Evolutionary conservation across 108 stramenopile species (phyloP), one percentile per base, ranked within the genome.

Genomic region (Thalassiosira profunda): DNA sequence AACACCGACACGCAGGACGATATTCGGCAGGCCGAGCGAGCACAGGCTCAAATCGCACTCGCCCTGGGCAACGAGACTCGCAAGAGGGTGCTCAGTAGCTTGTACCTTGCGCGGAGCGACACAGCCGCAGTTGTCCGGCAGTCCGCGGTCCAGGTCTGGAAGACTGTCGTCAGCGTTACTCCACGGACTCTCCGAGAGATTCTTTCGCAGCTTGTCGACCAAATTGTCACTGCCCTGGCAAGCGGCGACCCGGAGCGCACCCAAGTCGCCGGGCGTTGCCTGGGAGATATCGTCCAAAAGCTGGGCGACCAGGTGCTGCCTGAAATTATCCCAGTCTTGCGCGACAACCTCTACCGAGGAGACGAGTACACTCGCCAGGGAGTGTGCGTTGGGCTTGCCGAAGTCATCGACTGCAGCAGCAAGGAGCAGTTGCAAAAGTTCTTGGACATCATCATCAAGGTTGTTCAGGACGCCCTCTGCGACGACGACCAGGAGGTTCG

Each of bases 241-340:
- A 86, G 90, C 49, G 92, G 92, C 11, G 82, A 93, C 58, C 56
- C 76, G 10, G 98, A 99, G 54, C 83, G 85, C 54, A 96, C 97
- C n/a, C 86, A 89, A 52, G 84, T 97, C 14, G 98, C 98, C 11
- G 97, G 97, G 15, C 89, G 92, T 24, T 96, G 96, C 53, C 79
- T 99, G 11, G 99, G 99, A 1, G 98, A 99, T 52, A 82, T 99
- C 48, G 98, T 99, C 49, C 69, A 75, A 46, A 99, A 98, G 75
- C 95, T 99, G 23, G 98, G 98, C 6, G 99, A 99, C 56, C 85
- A 93, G 67, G 97, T 99, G 8, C 76, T 99, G 35, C 96, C 97
- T 18, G 84, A 96, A 61, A 86, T 99, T 23, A 88, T 99, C 40
- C 99, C 98, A 21, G 89, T 97, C 36, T 71, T 99, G 25, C 84